These are phyloP conservation scores for Orobanche coerulescens DNA, from an alignment of 257 asterid genomes.

Conservation along the genomic window DNA sequence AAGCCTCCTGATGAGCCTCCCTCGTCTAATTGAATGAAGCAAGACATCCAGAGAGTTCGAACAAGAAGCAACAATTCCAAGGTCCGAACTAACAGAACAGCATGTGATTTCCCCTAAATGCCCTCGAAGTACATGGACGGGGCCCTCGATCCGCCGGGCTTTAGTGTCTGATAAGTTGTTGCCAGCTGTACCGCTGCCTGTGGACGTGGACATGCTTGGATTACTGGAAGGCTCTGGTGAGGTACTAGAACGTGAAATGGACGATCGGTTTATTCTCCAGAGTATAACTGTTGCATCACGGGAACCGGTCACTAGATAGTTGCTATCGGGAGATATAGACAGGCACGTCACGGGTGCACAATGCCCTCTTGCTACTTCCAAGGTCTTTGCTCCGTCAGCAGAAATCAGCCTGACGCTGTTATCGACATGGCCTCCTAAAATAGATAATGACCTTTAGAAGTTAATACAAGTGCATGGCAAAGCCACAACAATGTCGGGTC, in stretches of 20 bases:
- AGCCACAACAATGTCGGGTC: neutral
- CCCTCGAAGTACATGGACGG: slow-evolving; percentile 87
- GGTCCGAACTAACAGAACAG: slow-evolving; percentile 85
- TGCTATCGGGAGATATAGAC: slow-evolving; percentile 73
- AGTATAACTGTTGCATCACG: slow-evolving; percentile 77
- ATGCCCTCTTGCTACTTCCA: slow-evolving; percentile 93
- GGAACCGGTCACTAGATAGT: slow-evolving; percentile 87
- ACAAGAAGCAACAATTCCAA: slow-evolving; percentile 88
- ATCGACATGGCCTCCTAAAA: slow-evolving; percentile 90
- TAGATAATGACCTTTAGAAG: slow-evolving; percentile 14
- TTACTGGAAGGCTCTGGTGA: slow-evolving; percentile 48
- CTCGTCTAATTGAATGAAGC: slow-evolving; percentile 81
- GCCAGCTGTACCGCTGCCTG: slow-evolving; percentile 31
- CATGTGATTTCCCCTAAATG: slow-evolving; percentile 76
- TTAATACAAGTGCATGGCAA: slow-evolving; percentile 16
- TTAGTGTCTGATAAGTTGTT: slow-evolving; percentile 41
- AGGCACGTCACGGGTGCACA: slow-evolving; percentile 93
- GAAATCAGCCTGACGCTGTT: slow-evolving; percentile 83
- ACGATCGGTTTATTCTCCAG: slow-evolving; percentile 72
- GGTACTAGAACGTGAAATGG: slow-evolving; percentile 40
- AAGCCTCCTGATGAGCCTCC: slow-evolving; percentile 72
- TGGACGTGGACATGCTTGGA: slow-evolving; percentile 53
- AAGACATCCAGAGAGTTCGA: slow-evolving; percentile 70
- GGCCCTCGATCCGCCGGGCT: slow-evolving; percentile 76
- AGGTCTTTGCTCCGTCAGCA: slow-evolving; percentile 87